Evolutionary conservation across 805 yeast genomes (phyloP).

Genomic region (Teunomyces cretensis): DNA sequence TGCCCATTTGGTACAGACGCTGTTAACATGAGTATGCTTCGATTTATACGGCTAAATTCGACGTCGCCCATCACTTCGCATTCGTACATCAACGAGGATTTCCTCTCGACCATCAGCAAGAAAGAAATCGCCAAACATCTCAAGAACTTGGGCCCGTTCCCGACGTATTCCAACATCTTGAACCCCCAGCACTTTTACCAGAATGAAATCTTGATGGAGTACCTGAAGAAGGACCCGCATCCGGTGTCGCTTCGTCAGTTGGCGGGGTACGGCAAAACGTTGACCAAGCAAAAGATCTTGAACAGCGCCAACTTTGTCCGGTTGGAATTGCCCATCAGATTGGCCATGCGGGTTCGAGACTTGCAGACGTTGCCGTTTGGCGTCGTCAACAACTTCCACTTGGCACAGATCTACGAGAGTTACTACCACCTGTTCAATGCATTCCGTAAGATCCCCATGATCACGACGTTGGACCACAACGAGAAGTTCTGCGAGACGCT

Average conservation of each 20-base stretch:
- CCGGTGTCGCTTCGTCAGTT: conserved; percentile 89
- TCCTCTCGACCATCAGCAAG: conserved; percentile 31
- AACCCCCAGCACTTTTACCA: conserved; percentile 83
- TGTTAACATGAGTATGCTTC: not conserved
- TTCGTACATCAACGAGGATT: conserved; percentile 30
- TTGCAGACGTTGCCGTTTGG: conserved; percentile 81
- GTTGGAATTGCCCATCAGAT: conserved; percentile 77
- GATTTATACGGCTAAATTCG: conserved; percentile 1
- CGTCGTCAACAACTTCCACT: conserved; percentile 80
- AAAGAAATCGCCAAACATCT: conserved; percentile 30
- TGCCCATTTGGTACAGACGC: not conserved
- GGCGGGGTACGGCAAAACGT: conserved; percentile 81
- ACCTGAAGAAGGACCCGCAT: conserved; percentile 68
- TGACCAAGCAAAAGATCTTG: conserved; percentile 75
- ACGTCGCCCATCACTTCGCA: conserved; percentile 20
- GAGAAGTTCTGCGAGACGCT: conserved; percentile 66
- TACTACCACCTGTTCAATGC: conserved; percentile 86
- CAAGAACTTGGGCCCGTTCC: conserved; percentile 40
- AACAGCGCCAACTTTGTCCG: conserved; percentile 87
- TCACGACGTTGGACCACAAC: conserved; percentile 72
- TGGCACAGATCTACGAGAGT: conserved; percentile 84
- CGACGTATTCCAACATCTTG: conserved; percentile 39
- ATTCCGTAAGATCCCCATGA: conserved; percentile 69
- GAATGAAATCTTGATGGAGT: conserved; percentile 62
- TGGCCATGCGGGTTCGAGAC: conserved; percentile 77